phyloP scores from a whole-genome alignment of 208 protist species.

The Strigomonas culicis region DNA sequence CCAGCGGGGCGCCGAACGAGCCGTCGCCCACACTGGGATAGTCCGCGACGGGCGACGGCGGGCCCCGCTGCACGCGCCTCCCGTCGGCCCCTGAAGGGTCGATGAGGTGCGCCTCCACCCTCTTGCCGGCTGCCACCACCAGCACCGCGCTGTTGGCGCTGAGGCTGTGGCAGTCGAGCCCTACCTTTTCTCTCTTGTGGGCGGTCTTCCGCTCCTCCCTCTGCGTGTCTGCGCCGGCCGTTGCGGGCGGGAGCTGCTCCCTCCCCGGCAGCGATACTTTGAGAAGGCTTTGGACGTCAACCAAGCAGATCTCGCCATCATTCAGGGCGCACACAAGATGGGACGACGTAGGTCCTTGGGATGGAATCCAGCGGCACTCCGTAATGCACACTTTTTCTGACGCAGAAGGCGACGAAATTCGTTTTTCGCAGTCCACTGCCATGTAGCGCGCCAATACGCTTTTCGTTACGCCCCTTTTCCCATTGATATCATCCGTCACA shows the following conservation, averaged over 20 bases:
- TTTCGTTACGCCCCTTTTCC: conserved; percentile 11
- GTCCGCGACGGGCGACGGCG: no score
- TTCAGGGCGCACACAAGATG: conserved; percentile 57
- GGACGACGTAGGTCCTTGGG: conserved; percentile 27
- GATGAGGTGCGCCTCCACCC: no score
- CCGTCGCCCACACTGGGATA: neutral
- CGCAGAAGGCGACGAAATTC: conserved; percentile 54
- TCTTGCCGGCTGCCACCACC: no score
- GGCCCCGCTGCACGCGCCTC: no score
- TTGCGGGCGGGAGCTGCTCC: conserved; percentile 15
- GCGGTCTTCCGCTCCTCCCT: neutral
- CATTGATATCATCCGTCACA: no score
- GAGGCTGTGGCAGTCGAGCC: no score
- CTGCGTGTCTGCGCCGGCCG: conserved; percentile 13
- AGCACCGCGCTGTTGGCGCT: no score
- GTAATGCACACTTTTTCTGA: conserved; percentile 40
- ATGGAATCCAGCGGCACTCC: conserved; percentile 44
- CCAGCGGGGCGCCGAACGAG: neutral
- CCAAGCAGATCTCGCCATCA: conserved; percentile 54
- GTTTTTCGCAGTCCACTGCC: conserved; percentile 34
- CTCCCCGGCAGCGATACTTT: conserved; percentile 68
- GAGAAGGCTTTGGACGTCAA: conserved; percentile 58
- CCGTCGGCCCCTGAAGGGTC: no score
- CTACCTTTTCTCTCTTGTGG: no score
- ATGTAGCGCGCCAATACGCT: conserved; percentile 46